Conservation (phyloP, 164 flowering plant genomes). For the Litsea cubeba region DNA sequence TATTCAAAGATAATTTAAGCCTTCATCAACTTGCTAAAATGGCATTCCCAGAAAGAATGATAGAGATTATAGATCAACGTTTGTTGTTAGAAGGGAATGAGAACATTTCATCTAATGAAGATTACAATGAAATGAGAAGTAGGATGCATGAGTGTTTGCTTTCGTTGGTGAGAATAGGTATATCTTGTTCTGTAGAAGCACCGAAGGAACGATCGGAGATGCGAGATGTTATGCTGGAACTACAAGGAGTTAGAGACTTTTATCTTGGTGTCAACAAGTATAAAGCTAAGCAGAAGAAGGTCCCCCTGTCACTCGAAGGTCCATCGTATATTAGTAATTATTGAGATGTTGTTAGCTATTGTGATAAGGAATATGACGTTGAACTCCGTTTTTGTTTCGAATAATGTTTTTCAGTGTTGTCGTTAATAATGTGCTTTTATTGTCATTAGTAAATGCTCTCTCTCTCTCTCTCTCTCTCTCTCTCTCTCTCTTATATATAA, state of each 20-base stretch:
- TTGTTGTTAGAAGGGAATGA: not conserved
- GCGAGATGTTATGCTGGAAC: slow-evolving; percentile 5
- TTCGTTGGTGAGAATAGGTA: slow-evolving; percentile 5
- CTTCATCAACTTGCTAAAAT: not conserved
- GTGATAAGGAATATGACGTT: too few relatives aligned
- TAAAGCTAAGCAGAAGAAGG: not conserved
- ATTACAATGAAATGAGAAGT: not conserved
- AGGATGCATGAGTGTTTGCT: slow-evolving; percentile 2
- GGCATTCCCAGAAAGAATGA: not conserved
- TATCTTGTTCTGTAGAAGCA: slow-evolving; percentile 11
- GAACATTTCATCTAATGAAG: not conserved
- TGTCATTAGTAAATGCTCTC: too few relatives aligned
- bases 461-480: too few relatives aligned
- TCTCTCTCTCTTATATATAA: too few relatives aligned
- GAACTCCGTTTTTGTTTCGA: too few relatives aligned
- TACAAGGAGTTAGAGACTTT: not conserved
- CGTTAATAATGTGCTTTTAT: too few relatives aligned
- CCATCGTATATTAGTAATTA: not conserved
- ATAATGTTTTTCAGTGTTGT: too few relatives aligned
- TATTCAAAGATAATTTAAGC: slow-evolving; percentile 5
- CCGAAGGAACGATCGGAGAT: slow-evolving; percentile 4
- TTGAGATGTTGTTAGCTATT: not conserved
- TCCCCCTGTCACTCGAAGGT: not conserved
- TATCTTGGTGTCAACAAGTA: not conserved
- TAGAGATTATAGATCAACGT: slow-evolving; percentile 2